Base-by-base conservation (phyloP, 2,329 filamentous ascomycete species). In the Byssothecium circinans region DNA sequence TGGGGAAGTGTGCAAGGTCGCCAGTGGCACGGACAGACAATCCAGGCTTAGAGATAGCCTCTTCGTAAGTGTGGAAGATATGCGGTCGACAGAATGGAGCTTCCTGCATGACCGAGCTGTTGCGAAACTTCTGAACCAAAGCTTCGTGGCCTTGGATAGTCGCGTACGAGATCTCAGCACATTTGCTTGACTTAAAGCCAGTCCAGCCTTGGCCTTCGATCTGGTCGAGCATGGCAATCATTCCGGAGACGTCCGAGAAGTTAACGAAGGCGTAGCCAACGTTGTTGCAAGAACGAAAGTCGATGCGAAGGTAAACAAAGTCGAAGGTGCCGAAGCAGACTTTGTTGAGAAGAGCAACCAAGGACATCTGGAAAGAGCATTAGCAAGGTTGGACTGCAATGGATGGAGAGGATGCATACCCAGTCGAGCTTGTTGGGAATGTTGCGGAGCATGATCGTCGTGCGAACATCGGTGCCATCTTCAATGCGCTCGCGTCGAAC, bases 181-280 rank as follows among this genome's bases (percentile, higher is more conserved):
- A 79, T 71, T 96, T 96, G 72, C 89, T 84, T 30, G 86, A 89
- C 62, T 87, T 87, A 74, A 88, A 91, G 56, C 86, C 87, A 57
- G 87, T 86, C 90, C 87, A 89, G 41, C 47, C 58, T 33, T 58
- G 60, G 45, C 53, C 46, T 44, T 69, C 66, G 30, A 71, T 53
- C 15, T 56, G 49, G 12, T 69, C 55, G 22, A 71, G 52, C 25
- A 70, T 56, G 2, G 56, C 46, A 2, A 68, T 50, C 57, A 71
- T 64, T 8, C 65, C 65, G 6, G 54, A 47, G 0, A 89, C 84
- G 68, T 91, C 85, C 35, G 85, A 82, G 60, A 97, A 96, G 72
- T 99, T 96, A 74, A 99, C 90, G 72, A 97, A 99, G 0, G 91
- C 92, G 71, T 97, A 97, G 37, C 94, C 94, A 49, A 97, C 92